Base-by-base conservation (phyloP, 768 basidiomycete genomes). In the Phanerodontia chrysosporium region DNA sequence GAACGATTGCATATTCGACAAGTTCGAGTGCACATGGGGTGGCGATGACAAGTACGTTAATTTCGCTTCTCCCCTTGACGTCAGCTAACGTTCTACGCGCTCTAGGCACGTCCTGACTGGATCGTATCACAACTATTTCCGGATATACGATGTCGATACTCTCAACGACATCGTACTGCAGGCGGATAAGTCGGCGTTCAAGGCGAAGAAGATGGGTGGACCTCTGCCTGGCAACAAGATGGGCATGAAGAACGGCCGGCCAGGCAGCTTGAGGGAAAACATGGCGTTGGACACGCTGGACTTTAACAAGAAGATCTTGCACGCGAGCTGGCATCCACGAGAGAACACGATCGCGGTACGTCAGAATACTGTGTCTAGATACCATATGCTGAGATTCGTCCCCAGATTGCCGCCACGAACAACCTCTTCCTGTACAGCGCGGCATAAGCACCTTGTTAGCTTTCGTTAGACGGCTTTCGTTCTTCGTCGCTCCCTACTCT, bases 121-220 rank as follows among this genome's bases (percentile, higher is more conserved):
- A 45, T 98, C 97, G 52, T 99, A 99, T 78, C 96, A 98, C 79
- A 99, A 99, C 77, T 98, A 96, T 78, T 95, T 99, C 90, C 94
- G 95, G 73, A 97, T 99, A 85, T 99, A 94, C 76, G 96, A 98
- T 73, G 84, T 66, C 13, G 92, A 96, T 60, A 85, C 87, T 30
- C 70, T 86, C 62, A 89, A 87, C 61, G 97, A 98, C 68, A 86
- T 95, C 45, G 92, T 98, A 13, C 76, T 99, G 57, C 97, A 98
- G 74, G 97, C 97, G 1, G 97, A 99, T 79, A 99, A 99, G 74
- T 95, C 94, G 16, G 95, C 96, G 6, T 99, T 99, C 80, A 98
- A 98, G 74, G 93, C 92, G 51, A 99, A 98, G 87, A 99, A 98
- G 82, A 91, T 97, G 57, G 94, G 95, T 13, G 95, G 90, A 1